phyloP scores from a whole-genome alignment of 148 eudicot genomes.

The Spergularia marina region DNA sequence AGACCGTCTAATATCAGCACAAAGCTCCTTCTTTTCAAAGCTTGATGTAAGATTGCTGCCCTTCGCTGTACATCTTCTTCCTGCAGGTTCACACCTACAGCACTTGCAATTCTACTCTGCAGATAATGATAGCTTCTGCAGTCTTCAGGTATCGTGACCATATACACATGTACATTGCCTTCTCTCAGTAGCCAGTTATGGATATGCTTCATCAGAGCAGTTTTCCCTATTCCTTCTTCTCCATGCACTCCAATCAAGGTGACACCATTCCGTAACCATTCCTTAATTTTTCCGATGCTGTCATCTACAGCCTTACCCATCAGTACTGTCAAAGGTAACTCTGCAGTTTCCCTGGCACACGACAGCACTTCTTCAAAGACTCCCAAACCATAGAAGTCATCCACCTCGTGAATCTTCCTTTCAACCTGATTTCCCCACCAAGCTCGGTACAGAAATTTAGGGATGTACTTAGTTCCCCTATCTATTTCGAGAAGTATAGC shows the following conservation, averaged over 20 bases:
- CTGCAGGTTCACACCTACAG: constrained; percentile 1
- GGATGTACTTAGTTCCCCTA: constrained; percentile 2
- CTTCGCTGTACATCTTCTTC: constrained; percentile 22
- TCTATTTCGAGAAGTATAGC: not conserved
- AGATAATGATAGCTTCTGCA: not conserved
- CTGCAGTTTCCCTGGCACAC: not conserved
- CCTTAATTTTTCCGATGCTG: not conserved
- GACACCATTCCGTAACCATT: constrained; percentile 16
- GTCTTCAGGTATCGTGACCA: constrained; percentile 14
- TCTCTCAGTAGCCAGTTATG: constrained; percentile 4
- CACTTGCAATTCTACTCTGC: constrained; percentile 16
- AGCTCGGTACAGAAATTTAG: constrained; percentile 13
- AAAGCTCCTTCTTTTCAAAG: constrained; percentile 15
- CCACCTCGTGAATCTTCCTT: constrained; percentile 17
- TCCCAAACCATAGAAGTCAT: constrained; percentile 18
- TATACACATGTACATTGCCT: not conserved
- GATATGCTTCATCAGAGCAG: constrained; percentile 18
- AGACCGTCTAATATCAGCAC: constrained; percentile 29
- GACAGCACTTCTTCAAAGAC: constrained; percentile 22
- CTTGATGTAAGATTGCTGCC: constrained; percentile 17
- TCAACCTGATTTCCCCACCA: constrained; percentile 25
- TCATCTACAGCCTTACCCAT: constrained; percentile 14
- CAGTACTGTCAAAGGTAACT: not conserved
- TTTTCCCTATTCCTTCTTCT: constrained; percentile 23
- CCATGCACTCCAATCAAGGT: constrained; percentile 29